phyloP scores from a whole-genome alignment of 371 early-diverging fungal genomes.

The Globomyces sp. region DNA sequence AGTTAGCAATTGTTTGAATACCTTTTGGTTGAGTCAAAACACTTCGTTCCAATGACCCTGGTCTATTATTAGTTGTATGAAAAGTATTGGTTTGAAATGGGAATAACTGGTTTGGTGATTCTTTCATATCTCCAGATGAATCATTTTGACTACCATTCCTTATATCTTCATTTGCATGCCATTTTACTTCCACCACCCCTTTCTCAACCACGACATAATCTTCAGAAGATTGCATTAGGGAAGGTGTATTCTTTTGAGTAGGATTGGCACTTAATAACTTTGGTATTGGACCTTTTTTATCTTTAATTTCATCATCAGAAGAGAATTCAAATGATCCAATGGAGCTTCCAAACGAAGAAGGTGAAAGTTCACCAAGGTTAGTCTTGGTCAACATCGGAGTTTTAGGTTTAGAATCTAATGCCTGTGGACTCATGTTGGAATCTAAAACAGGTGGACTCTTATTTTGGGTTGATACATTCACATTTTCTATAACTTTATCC shows the following conservation, averaged over 20 bases:
- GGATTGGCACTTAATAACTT: too few relatives aligned
- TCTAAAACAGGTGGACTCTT: background rate
- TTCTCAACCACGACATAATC: slow-evolving; percentile 86
- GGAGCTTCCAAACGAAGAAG: slow-evolving; percentile 1
- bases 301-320: slow-evolving; percentile 8
- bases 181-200: slow-evolving; percentile 80
- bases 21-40: background rate
- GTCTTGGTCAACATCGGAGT: background rate
- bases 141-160: background rate
- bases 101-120: background rate
- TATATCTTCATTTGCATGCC: slow-evolving; percentile 64
- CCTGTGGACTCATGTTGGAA: background rate
- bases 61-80: too few relatives aligned
- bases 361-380: background rate
- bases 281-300: background rate
- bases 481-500: background rate
- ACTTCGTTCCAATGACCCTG: background rate
- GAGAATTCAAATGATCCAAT: slow-evolving; percentile 8
- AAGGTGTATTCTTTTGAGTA: background rate
- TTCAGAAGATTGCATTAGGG: slow-evolving; percentile 20
- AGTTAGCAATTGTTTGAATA: background rate
- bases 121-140: background rate
- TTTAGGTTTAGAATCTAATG: background rate
- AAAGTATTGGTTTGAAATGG: too few relatives aligned
- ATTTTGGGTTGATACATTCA: too few relatives aligned